These are phyloP conservation scores for Corinectria fuckeliana DNA, from an alignment of 2,329 filamentous ascomycete species.

Conservation along the genomic window DNA sequence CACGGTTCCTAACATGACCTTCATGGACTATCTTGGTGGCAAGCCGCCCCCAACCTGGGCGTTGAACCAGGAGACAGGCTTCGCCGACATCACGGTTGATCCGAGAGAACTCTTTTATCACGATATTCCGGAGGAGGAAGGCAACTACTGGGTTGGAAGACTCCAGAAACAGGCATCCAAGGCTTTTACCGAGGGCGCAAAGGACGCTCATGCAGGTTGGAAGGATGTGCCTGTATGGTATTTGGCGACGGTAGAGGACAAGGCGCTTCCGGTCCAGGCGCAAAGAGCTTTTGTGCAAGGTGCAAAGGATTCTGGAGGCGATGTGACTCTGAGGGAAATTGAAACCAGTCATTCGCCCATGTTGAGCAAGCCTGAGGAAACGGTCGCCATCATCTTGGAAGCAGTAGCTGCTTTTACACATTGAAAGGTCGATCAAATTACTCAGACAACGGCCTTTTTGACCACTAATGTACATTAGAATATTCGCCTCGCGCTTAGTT, in stretches of 20 bases:
- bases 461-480: too few relatives aligned
- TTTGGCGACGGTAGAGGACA: conserved; percentile 51
- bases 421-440: too few relatives aligned
- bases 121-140: conserved; percentile 53
- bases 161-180: conserved; percentile 51
- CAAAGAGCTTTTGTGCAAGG: conserved; percentile 48
- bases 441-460: too few relatives aligned
- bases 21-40: conserved; percentile 51
- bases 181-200: conserved; percentile 52
- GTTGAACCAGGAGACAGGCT: conserved; percentile 48
- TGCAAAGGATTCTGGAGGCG: conserved; percentile 46
- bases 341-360: conserved; percentile 57
- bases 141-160: conserved; percentile 48
- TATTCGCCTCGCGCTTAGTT: too few relatives aligned
- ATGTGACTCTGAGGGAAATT: conserved; percentile 49
- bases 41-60: conserved; percentile 51
- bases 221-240: conserved; percentile 55
- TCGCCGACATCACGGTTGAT: conserved; percentile 47
- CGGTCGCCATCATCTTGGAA: conserved; percentile 44
- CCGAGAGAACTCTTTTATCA: conserved; percentile 56
- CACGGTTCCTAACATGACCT: conserved; percentile 44
- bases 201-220: conserved; percentile 55
- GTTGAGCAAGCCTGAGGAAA: conserved; percentile 52
- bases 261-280: conserved; percentile 45
- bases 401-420: conserved; percentile 27